phyloP scores from a whole-genome alignment of 139 green algal genomes.

The Asterochloris erici region DNA sequence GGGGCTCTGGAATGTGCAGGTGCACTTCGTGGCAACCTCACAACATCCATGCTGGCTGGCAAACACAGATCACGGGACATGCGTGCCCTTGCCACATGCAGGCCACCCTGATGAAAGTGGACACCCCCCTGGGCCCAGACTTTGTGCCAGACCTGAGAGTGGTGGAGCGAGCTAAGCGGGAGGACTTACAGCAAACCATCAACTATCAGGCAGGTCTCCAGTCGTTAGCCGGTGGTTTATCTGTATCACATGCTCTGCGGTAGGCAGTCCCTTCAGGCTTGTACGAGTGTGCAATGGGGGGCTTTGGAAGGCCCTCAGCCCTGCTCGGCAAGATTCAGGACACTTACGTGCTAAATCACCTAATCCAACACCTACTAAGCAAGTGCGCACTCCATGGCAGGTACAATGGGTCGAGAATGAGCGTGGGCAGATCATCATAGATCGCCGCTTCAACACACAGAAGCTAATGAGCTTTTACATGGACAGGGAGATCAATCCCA shows the following conservation, averaged over 20 bases:
- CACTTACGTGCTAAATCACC: no score
- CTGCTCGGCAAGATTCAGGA: no score
- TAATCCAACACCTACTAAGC: no score
- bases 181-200: slow-evolving; percentile 26
- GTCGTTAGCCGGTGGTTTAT: no score
- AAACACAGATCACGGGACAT: no score
- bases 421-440: slow-evolving; percentile 57
- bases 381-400: no score
- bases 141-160: slow-evolving; percentile 53
- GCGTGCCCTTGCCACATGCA: no score
- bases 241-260: background rate
- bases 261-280: no score
- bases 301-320: no score
- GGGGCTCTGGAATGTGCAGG: slow-evolving; percentile 48
- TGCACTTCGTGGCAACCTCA: no score
- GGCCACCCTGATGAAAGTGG: slow-evolving; percentile 52
- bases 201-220: slow-evolving; percentile 35
- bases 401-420: slow-evolving; percentile 33
- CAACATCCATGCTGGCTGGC: no score
- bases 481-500: background rate
- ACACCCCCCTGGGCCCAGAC: slow-evolving; percentile 66
- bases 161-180: slow-evolving; percentile 24
- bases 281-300: no score
- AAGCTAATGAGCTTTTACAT: slow-evolving; percentile 63
- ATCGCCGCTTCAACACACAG: slow-evolving; percentile 73